Evolutionary conservation across 345 rosid genomes (phyloP).

Genomic region (Moringa oleifera): DNA sequence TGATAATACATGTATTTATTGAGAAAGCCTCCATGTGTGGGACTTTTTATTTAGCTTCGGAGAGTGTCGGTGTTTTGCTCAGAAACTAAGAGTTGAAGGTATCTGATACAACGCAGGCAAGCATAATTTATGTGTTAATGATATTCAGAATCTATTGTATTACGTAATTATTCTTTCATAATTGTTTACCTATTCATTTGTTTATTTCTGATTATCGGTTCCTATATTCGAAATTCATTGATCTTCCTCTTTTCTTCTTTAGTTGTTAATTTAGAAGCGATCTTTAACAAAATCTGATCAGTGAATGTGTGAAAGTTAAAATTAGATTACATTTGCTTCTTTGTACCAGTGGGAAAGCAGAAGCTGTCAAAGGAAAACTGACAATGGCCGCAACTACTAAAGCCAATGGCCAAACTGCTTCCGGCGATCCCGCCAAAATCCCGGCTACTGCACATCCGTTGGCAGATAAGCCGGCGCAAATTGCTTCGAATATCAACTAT

Average conservation of each 20-base stretch:
- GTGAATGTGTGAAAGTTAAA: no score
- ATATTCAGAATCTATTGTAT: no score
- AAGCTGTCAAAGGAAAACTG: conserved; percentile 9
- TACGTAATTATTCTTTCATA: no score
- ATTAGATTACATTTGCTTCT: neutral
- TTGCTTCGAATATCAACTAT: conserved; percentile 77
- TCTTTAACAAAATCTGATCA: no score
- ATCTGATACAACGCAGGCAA: no score
- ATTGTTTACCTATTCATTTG: no score
- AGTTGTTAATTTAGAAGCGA: no score
- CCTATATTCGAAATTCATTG: neutral
- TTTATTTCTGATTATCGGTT: no score
- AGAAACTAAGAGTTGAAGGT: neutral
- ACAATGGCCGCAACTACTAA: conserved; percentile 34
- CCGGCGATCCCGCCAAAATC: conserved; percentile 29
- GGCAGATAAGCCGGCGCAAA: conserved; percentile 45
- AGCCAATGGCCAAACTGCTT: conserved; percentile 27
- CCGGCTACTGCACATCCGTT: conserved; percentile 61
- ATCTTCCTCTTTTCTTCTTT: no score
- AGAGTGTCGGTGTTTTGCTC: neutral
- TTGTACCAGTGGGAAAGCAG: neutral
- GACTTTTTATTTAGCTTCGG: neutral
- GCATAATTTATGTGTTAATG: no score
- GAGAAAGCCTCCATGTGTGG: no score
- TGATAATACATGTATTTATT: no score